Percentiles rank a stretch among this genome's conserved stretches.
Conservation (phyloP, 495 filamentous ascomycete species). For the Aspergillus cavernicola region DNA sequence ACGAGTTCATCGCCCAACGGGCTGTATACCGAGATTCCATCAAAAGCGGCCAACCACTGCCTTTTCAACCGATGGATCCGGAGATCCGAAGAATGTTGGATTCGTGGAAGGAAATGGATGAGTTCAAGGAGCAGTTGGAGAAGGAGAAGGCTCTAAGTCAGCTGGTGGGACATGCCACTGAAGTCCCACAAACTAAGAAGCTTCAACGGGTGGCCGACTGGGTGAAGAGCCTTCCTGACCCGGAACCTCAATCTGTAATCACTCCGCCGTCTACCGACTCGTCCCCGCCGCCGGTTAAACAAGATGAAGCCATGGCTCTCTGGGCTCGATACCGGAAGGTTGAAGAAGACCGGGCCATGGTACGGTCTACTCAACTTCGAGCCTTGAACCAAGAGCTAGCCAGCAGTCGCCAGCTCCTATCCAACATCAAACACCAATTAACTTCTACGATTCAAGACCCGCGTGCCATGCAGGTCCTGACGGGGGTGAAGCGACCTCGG, state of each 20-base stretch:
- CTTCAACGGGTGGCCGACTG: conserved; percentile 21
- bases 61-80: not conserved
- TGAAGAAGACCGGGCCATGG: conserved; percentile 1
- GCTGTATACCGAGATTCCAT: conserved; percentile 6
- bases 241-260: conserved; percentile 6
- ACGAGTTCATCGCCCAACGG: conserved; percentile 12
- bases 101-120: conserved; percentile 11
- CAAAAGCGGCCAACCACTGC: not conserved
- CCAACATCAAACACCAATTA: not conserved
- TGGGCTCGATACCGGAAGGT: conserved; percentile 6
- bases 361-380: not conserved
- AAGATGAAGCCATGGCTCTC: not conserved
- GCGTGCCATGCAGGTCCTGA: not conserved
- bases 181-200: conserved; percentile 10
- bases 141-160: conserved; percentile 3
- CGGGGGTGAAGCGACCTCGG: conserved; percentile 11
- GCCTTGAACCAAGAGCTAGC: not conserved
- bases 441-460: not conserved
- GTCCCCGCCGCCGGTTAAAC: not conserved
- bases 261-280: conserved; percentile 7
- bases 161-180: not conserved
- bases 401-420: conserved; percentile 5
- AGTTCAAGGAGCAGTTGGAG: conserved; percentile 7
- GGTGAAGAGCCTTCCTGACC: conserved; percentile 20
- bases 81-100: conserved; percentile 10